Base-by-base conservation (phyloP, 345 rosid genomes). In the Ricinus communis region DNA sequence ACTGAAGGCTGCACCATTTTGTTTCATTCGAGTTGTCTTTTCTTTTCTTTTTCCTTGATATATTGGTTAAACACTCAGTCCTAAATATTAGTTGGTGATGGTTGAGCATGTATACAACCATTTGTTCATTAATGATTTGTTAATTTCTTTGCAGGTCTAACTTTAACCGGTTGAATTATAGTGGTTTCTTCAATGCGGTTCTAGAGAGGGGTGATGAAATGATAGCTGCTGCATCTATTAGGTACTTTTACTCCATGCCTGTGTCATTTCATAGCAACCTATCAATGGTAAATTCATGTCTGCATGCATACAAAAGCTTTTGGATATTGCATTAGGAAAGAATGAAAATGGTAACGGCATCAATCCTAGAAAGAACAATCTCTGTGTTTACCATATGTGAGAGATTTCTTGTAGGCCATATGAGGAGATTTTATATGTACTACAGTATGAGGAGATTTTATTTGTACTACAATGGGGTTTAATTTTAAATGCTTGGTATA, bases 171-270 rank as follows among this genome's bases (percentile, higher is more conserved):
- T 81, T 90, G 67, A 83, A 92, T 68, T 95, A 83, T 72, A 74
- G 87, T 80, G 88, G 85, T 66, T 95, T 95, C 82, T 78, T 82
- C 45, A 89, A 96, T 27, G 88, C 86, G 56, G 82, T 90, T 84
- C 79, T 95, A 70, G 99, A 92, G 80, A 88, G 81, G 78, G 97
- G 87, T 57, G 99, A 92, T 80, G 99, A 95, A 83, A 80, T 89
- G 28, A 76, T 88, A 57, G 78, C 84, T 77, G 97, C 85, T 74
- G 99, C 99, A 71, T 87, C 97, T 68, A 89, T 95, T 71, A 87
- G 99, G 99, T 92, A 76, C 64, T 28, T 66, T 67, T 51, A 15
- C 47, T 47, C 49, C 18, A 4, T 63, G 21, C 45, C 38, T 49
- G 22, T 5, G 25, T 52, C 67, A 50, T 61, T 27, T 60, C 31